A percentile compares a stretch with the other conserved stretches of the same genome.
Conservation (phyloP, 2,329 filamentous ascomycete species). For the Fusarium denticulatum region DNA sequence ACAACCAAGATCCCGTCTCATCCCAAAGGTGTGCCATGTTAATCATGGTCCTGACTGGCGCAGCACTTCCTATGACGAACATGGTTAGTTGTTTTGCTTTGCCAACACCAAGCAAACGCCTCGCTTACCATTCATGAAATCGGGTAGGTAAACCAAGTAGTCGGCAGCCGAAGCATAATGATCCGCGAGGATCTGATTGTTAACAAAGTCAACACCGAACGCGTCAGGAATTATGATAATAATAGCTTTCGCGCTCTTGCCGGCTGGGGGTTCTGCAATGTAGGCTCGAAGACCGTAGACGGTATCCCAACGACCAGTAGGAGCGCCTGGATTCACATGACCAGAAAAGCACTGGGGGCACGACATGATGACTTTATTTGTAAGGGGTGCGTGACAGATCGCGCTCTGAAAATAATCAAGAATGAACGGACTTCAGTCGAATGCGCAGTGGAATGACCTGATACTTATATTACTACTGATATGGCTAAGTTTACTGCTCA, state of each 20-base stretch:
- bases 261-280: slow-evolving; percentile 51
- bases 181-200: slow-evolving; percentile 64
- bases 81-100: background rate
- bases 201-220: slow-evolving; percentile 65
- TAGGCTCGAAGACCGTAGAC: slow-evolving; percentile 62
- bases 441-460: no score
- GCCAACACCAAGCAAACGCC: background rate
- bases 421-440: rapidly evolving
- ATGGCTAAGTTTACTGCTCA: no score
- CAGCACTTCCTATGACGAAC: background rate
- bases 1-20: background rate
- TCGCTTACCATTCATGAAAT: slow-evolving; percentile 58
- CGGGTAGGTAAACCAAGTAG: slow-evolving; percentile 64
- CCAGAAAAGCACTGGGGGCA: slow-evolving; percentile 59
- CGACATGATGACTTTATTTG: slow-evolving; percentile 42
- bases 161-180: slow-evolving; percentile 60
- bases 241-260: slow-evolving; percentile 53
- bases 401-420: background rate
- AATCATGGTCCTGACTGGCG: background rate
- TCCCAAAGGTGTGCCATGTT: background rate
- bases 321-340: slow-evolving; percentile 54
- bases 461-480: background rate
- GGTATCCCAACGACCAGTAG: slow-evolving; percentile 56
- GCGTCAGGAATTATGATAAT: slow-evolving; percentile 65
- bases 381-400: rapidly evolving